Base-by-base conservation (phyloP, 352 stramenopile genomes). In the Globisporangium alternatum region DNA sequence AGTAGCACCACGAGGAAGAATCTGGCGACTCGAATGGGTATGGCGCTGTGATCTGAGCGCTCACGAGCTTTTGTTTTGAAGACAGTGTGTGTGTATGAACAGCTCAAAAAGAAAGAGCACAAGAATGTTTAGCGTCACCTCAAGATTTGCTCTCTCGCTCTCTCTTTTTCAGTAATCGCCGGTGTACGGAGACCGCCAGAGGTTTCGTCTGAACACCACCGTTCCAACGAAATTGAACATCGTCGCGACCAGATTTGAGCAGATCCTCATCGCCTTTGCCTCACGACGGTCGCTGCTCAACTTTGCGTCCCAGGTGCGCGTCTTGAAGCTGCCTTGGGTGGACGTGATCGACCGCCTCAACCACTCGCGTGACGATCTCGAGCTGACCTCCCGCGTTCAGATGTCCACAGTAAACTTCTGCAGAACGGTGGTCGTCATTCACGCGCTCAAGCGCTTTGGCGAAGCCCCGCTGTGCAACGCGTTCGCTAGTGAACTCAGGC, bases 211-310 rank as follows among this genome's bases (percentile, higher is more conserved):
- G 8, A 37, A 37, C 31, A 37, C 31, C 5, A 3, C 31, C 31
- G 31, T 37, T 37, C 31, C 31, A 7, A 9, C 31, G 31, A 37
- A 37, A 6, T 37, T 37, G 31, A 37, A 37, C 5, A 37, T 37
- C 31, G 31, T 37, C 31, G 31, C 31, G 31, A 9, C 31, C 31
- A 37, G 8, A 9, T 37, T 37, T 3, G 31, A 70, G 37, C 57
- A 73, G 44, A 48, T 73, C 6, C 63, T 65, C n/a, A 39, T 58
- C 47, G 65, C 67, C 7, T 73, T 73, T 35, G 30, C 57, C 4
- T 30, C 44, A 10, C 39, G 64, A 4, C 54, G 67, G 1, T 70
- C 67, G 31, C 39, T 70, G n/a, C 47, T 73, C 30, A 52, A 67
- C 39, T 70, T 45, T 25, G 57, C 49, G 3, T 70, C 63, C 2